These are phyloP conservation scores for Pholiota conissans DNA, from an alignment of 768 basidiomycete genomes.

Conservation along the genomic window DNA sequence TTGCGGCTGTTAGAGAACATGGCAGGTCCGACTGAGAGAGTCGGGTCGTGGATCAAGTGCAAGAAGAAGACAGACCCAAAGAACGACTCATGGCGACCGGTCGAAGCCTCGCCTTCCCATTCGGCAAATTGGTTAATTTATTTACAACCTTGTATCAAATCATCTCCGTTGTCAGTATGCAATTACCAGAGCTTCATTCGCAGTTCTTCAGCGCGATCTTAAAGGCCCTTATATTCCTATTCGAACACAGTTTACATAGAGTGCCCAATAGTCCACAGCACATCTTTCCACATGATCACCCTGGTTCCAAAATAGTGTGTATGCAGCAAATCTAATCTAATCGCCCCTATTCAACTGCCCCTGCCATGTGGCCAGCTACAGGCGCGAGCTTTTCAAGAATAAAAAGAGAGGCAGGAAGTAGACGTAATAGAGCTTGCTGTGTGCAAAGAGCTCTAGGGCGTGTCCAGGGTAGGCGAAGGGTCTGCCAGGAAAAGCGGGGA, in stretches of 20 bases:
- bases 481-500: not conserved
- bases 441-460: not conserved
- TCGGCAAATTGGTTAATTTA: not conserved
- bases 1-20: conserved; percentile 29
- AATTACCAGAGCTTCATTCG: not conserved
- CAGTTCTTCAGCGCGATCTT: not conserved
- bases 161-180: not conserved
- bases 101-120: not conserved
- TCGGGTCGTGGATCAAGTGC: not conserved
- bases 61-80: conserved; percentile 24
- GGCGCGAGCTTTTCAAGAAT: conserved; percentile 1
- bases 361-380: conserved; percentile 2
- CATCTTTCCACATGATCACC: not conserved
- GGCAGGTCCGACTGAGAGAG: not conserved
- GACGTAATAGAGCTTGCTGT: conserved; percentile 1
- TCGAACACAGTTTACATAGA: not conserved
- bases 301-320: not conserved
- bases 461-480: not conserved
- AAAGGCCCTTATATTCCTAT: not conserved
- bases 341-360: not conserved
- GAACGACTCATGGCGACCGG: conserved; percentile 32
- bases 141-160: not conserved
- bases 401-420: conserved; percentile 1
- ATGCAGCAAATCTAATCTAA: conserved; percentile 9
- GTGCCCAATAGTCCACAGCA: not conserved